Percentiles rank a stretch among this genome's conserved stretches.
These are phyloP conservation scores for Trifolium fragiferum DNA, from an alignment of 306 rosid species.

Conservation along the genomic window DNA sequence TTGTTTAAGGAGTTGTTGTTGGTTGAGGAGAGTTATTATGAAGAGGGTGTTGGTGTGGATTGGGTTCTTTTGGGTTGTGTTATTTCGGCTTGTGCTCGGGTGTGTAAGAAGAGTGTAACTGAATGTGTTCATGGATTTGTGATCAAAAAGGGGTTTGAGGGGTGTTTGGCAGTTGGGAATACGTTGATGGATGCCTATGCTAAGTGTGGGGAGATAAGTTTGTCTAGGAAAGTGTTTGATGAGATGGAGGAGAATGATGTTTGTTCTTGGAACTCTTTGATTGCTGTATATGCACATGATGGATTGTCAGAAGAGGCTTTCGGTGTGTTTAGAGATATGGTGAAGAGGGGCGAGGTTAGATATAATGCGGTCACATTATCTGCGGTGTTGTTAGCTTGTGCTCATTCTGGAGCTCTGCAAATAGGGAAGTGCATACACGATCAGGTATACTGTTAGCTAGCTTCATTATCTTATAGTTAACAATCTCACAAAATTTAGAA, in stretches of 20 bases:
- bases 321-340: constrained; percentile 64
- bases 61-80: constrained; percentile 66
- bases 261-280: constrained; percentile 88
- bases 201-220: constrained; percentile 62
- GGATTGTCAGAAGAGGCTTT: constrained; percentile 72
- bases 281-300: constrained; percentile 74
- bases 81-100: constrained; percentile 75
- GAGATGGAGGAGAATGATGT: constrained; percentile 72
- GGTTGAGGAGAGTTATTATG: constrained; percentile 53
- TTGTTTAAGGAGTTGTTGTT: constrained; percentile 64
- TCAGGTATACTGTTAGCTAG: constrained; percentile 56
- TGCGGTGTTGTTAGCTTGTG: constrained; percentile 72
- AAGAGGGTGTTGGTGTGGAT: constrained; percentile 54
- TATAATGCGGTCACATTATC: constrained; percentile 71
- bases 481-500: constrained; percentile 2
- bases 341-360: constrained; percentile 42
- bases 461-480: constrained; percentile 12
- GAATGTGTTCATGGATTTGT: constrained; percentile 71
- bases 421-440: constrained; percentile 78
- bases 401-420: constrained; percentile 74
- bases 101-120: constrained; percentile 55
- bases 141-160: constrained; percentile 69
- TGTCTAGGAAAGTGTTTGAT: constrained; percentile 76
- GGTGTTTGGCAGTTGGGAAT: constrained; percentile 64
- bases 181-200: constrained; percentile 93